Conservation (phyloP, 2,329 filamentous ascomycete genomes). For the Neobulgaria alba region DNA sequence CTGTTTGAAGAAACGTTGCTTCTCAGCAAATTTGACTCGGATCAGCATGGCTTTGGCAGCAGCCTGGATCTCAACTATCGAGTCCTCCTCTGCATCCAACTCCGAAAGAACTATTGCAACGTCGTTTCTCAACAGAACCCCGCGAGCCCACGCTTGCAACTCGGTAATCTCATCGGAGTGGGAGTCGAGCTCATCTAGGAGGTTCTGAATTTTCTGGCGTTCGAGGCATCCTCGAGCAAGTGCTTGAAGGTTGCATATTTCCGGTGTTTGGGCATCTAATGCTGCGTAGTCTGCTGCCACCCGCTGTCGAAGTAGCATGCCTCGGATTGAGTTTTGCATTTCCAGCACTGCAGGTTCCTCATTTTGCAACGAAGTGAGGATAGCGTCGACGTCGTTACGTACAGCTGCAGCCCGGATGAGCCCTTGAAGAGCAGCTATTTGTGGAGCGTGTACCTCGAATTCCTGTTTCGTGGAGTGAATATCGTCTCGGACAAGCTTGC, state of each 20-base stretch:
- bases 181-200: conserved; percentile 62
- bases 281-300: conserved; percentile 41
- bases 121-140: conserved; percentile 66
- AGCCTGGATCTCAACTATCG: conserved; percentile 66
- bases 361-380: conserved; percentile 39
- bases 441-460: conserved; percentile 40
- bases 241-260: conserved; percentile 57
- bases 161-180: conserved; percentile 58
- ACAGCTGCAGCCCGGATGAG: conserved; percentile 43
- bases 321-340: conserved; percentile 52
- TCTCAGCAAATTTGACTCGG: conserved; percentile 68
- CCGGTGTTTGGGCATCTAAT: conserved; percentile 48
- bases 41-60: conserved; percentile 65
- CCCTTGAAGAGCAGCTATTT: conserved; percentile 28
- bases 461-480: conserved; percentile 40
- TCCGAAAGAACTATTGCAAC: conserved; percentile 68
- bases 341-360: conserved; percentile 39
- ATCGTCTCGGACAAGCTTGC: conserved; percentile 38
- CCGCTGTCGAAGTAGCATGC: conserved; percentile 48
- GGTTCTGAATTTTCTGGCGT: conserved; percentile 49
- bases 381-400: conserved; percentile 40
- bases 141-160: conserved; percentile 69
- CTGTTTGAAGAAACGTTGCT: conserved; percentile 80
- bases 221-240: conserved; percentile 56
- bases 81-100: conserved; percentile 76